These are phyloP conservation scores for Didymosphaeria variabile DNA, from an alignment of 2,329 filamentous ascomycete species.

Conservation along the genomic window DNA sequence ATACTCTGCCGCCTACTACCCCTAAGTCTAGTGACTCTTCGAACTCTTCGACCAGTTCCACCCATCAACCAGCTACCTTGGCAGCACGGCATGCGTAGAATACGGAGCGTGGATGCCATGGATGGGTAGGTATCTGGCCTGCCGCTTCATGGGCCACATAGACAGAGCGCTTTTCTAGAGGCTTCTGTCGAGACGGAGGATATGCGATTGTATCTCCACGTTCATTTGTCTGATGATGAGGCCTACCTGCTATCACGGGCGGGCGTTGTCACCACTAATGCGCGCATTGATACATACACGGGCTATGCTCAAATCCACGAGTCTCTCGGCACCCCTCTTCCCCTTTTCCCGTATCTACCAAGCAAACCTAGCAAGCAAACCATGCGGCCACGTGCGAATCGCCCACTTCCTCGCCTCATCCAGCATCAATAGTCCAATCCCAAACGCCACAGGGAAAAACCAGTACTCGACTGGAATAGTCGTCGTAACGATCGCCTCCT, in stretches of 20 bases:
- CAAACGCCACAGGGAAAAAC: slow-evolving; percentile 79
- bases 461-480: slow-evolving; percentile 75
- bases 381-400: slow-evolving; percentile 67
- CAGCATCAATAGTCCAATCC: slow-evolving; percentile 68
- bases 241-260: not conserved
- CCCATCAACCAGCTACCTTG: too few species aligned
- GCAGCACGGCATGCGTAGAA: too few species aligned
- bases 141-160: too few species aligned
- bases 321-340: slow-evolving; percentile 1
- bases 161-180: too few species aligned
- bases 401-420: slow-evolving; percentile 73
- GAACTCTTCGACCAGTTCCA: too few species aligned
- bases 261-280: not conserved
- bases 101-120: too few species aligned
- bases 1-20: too few species aligned
- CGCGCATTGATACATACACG: not conserved
- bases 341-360: slow-evolving; percentile 62
- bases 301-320: not conserved
- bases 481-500: slow-evolving; percentile 68
- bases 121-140: too few species aligned
- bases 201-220: too few species aligned
- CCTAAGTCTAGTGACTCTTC: too few species aligned
- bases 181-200: too few species aligned
- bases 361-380: slow-evolving; percentile 67
- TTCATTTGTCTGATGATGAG: not conserved